Conservation (phyloP, 1,139 yeast genomes). For the Kurtzmaniella quercitrusa region DNA sequence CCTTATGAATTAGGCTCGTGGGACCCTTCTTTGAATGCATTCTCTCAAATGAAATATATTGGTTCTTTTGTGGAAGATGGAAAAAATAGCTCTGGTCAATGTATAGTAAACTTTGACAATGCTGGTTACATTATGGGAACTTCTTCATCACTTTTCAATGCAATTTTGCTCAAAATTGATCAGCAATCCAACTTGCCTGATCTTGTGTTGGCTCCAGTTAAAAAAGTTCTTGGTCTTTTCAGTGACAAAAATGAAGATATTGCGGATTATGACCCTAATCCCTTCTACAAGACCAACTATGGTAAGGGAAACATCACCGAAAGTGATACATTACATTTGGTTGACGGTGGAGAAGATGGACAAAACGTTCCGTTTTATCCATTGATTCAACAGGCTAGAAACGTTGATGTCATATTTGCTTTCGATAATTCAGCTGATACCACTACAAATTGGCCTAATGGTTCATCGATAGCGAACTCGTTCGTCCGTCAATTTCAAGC, state of each 20-base stretch:
- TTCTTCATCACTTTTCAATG: constrained; percentile 42
- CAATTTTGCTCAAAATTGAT: constrained; percentile 23
- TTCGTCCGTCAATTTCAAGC: constrained; percentile 45
- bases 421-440: constrained; percentile 87
- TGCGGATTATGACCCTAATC: constrained; percentile 41
- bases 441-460: constrained; percentile 67
- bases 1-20: constrained; percentile 46
- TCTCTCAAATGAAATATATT: constrained; percentile 29
- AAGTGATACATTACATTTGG: constrained; percentile 52
- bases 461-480: constrained; percentile 60
- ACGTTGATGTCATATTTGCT: constrained; percentile 77
- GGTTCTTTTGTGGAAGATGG: constrained; percentile 33
- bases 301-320: constrained; percentile 21
- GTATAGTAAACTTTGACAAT: constrained; percentile 37
- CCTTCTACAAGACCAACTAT: constrained; percentile 24
- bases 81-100: constrained; percentile 17
- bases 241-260: constrained; percentile 31
- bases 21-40: constrained; percentile 36
- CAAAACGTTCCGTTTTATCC: constrained; percentile 82
- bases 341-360: constrained; percentile 87
- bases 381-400: constrained; percentile 63
- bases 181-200: constrained; percentile 16
- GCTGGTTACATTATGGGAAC: constrained; percentile 47
- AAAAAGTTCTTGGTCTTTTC: constrained; percentile 22
- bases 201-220: constrained; percentile 24